Evolutionary conservation across 1,284 basidiomycete species (phyloP), one percentile per base, ranked within the genome.

Genomic region (Ceratobasidium papillatum): DNA sequence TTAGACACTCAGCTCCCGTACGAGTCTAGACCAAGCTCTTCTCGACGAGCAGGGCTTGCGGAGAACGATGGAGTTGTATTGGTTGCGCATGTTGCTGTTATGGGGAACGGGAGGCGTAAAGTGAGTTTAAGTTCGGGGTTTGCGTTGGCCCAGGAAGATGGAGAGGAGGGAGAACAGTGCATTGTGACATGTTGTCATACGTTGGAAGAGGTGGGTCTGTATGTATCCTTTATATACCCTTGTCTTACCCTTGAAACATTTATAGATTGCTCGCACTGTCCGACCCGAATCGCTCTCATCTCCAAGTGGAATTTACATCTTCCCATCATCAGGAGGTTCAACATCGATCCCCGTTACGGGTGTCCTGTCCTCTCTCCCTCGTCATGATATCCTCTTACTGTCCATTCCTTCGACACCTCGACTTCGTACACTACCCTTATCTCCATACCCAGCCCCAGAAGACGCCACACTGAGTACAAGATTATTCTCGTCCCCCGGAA

Each of bases 161-260:
- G 22, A 7, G 54, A 36, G 41, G 76, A 68, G 34, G 38, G 45
- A 14, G 52, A 79, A 0, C 81, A 82, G 1, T 77, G 88, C 11
- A 79, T 91, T 32, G 79, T 91, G 14, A 88, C 88, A 0, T 93
- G 91, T 77, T 89, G 88, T 3, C 91, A 93, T 79, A 91, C 91
- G 1, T 79, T 92, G 32, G 87, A 90, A 78, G 86, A 89, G 86
- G 89, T 85, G 78, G 80, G 85, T 79, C 34, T 32, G 47, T 49
- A 22, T 30, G 8, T 19, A 4, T 41, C 11, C 36, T 2, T 22
- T 61, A 11, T 25, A 61, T 34, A 25, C 8, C 8, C 19, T 36
- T 36, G 7, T 11, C 27, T 32, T 12, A 43, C 41, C 2, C 41
- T 9, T 54, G 27, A 25, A 22, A 2, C 9, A 38, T 19, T 3